Evolutionary conservation across 192 early-diverging fungal genomes (phyloP), one percentile per base, ranked within the genome.

Genomic region (Umbelopsis vinacea): DNA sequence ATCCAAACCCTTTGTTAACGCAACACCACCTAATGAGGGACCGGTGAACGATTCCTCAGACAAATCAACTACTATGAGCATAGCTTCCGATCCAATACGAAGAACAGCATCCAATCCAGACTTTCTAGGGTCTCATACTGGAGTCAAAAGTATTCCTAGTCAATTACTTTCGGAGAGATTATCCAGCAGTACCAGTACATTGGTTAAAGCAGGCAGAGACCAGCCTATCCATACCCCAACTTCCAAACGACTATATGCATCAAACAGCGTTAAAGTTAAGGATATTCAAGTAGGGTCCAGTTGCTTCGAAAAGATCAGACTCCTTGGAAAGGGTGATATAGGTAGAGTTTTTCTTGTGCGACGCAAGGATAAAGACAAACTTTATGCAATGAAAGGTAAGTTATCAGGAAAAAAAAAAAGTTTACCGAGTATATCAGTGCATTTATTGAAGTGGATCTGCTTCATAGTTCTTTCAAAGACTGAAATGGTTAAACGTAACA

Each of bases 401-500:
- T 43, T 19, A 40, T 37, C 54, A 57, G 48, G 1, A 46, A 23
- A 45, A 22, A 38, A 26, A 4, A 70, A n/a, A n/a, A n/a, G n/a
- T n/a, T n/a, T 57, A 46, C 54, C 12, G 46, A 29, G 23, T 19
- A 21, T 0, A 50, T 12, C 33, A 8, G 10, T 4, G 11, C 37
- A 35, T 37, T 10, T 57, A 37, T 63, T 29, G 6, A 37, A 17
- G 19, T 46, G 38, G 33, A 43, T 71, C 2, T 15, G 9, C n/a
- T 29, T 53, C 38, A 19, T 38, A 77, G 93, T 96, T 0, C 79
- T 96, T 70, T 92, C 90, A 26, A 98, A 98, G 85, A 83, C 86
- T 52, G 97, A 97, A 79, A 98, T 98, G 97, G 90, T 98, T 71
- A 95, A 94, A 77, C 88, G 96, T 46, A 96, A 98, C 83, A 98